Percentiles rank a stretch among this genome's conserved stretches.
phyloP scores from a whole-genome alignment of 495 filamentous ascomycete genomes.

The Penicillium maclennaniae region DNA sequence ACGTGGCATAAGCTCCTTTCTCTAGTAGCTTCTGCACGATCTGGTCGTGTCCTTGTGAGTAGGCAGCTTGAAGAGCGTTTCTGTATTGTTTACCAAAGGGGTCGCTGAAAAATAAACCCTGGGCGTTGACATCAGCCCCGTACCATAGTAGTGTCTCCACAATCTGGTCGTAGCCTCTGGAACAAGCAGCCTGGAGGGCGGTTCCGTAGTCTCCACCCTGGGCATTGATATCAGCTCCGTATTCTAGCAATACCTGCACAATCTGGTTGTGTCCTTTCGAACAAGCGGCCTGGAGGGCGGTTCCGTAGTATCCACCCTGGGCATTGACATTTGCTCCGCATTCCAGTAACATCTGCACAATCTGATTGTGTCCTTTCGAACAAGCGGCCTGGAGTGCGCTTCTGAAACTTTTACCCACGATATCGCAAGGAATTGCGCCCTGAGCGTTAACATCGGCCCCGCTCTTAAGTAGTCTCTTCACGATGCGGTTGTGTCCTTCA shows the following conservation, averaged over 20 bases:
- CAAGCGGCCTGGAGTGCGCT: background rate
- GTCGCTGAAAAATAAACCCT: background rate
- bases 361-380: background rate
- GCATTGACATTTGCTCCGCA: too few relatives aligned
- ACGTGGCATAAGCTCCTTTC: too few relatives aligned
- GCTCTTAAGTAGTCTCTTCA: too few relatives aligned
- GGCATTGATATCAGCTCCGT: background rate
- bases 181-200: background rate
- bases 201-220: background rate
- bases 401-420: too few relatives aligned
- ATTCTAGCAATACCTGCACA: background rate
- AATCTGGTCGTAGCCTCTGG: background rate
- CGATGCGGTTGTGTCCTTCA: too few relatives aligned
- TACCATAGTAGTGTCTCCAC: too few relatives aligned
- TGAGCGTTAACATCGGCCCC: too few relatives aligned
- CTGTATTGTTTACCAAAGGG: too few relatives aligned
- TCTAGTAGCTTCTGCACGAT: too few relatives aligned
- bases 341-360: background rate
- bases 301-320: background rate
- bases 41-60: too few relatives aligned
- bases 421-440: too few relatives aligned
- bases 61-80: background rate
- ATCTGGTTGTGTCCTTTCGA: conserved; percentile 4
- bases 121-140: conserved; percentile 15
- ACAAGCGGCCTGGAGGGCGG: background rate